Percentiles rank a stretch among this genome's conserved stretches.
Conservation (phyloP, 2,329 filamentous ascomycete species). For the Ophiocordyceps unilateralis region DNA sequence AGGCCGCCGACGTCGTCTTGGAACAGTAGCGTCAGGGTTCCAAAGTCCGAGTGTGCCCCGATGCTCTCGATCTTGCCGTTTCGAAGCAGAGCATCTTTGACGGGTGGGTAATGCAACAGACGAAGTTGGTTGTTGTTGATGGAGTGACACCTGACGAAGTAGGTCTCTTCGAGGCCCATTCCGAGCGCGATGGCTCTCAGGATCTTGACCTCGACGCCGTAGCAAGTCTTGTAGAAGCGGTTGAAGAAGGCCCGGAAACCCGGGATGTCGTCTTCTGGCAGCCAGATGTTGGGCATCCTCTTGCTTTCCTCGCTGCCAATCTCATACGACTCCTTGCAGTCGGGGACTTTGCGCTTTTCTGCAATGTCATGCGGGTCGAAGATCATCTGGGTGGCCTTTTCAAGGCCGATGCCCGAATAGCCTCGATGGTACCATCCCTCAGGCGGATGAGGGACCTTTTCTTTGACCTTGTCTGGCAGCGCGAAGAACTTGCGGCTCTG, state of each 20-base stretch:
- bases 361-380: slow-evolving; percentile 10
- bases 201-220: slow-evolving; percentile 50
- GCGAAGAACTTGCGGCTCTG: slow-evolving; percentile 12
- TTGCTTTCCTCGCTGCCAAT: slow-evolving; percentile 16
- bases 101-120: slow-evolving; percentile 32
- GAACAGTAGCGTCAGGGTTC: slow-evolving; percentile 28
- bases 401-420: slow-evolving; percentile 14
- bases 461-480: slow-evolving; percentile 12
- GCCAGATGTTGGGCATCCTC: slow-evolving; percentile 9
- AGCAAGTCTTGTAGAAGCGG: slow-evolving; percentile 52
- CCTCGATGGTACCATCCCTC: slow-evolving; percentile 16
- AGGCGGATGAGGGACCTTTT: slow-evolving; percentile 11
- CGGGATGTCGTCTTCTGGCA: slow-evolving; percentile 6
- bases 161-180: slow-evolving; percentile 47
- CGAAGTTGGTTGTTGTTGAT: slow-evolving; percentile 40
- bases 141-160: slow-evolving; percentile 48
- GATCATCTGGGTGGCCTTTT: slow-evolving; percentile 15
- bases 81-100: slow-evolving; percentile 10
- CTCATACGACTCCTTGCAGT: slow-evolving; percentile 22
- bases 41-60: slow-evolving; percentile 15
- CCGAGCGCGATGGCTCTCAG: slow-evolving; percentile 64
- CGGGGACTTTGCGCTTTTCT: slow-evolving; percentile 12
- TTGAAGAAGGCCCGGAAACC: slow-evolving; percentile 13
- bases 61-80: slow-evolving; percentile 8
- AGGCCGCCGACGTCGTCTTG: slow-evolving; percentile 27